Base-by-base conservation (phyloP, 495 filamentous ascomycete species). In the Aspergillus sclerotioniger region DNA sequence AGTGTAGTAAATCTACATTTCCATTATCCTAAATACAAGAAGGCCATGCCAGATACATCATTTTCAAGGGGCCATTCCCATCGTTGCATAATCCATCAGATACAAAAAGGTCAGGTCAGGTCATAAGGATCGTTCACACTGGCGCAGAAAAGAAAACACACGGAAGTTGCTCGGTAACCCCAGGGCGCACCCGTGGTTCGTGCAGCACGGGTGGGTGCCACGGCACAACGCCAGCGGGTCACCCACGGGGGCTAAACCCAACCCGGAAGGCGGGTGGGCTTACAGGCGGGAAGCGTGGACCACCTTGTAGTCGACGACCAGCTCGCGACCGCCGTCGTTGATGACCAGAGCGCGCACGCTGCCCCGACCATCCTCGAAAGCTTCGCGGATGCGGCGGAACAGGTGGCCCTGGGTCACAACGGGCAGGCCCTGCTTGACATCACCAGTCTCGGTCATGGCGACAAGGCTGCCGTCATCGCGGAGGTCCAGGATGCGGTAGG, bases 401-500 rank as follows among this genome's bases (percentile, higher is more conserved):
- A 98, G 86, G 69, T 82, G 80, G 68, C 90, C 92, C 84, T 98
- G 94, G 78, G 94, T 89, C 66, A 98, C 87, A 73, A 98, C 91
- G 51, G 89, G 84, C 44, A 98, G 82, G 64, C 86, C 87, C 80
- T 96, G 94, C 89, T 98, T 98, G 84, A 98, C 92, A 75, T 98
- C 94, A 66, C 94, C 94, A 58, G 80, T 84, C 81, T 91, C 88
- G 64, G 88, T 91, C 87, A 91, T 90, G 71, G 87, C 87, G 56
- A 89, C 87, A 50, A 91, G 82, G 73, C 78, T 77, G 67, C 89
- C 88, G 64, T 90, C 88, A 59, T 96, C 91, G 76, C 91, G 90
- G 79, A 98, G 87, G 80, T 98, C 94, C 39, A 98, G 89, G 71
- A 98, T 92, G 74, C 94, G 91, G 87, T 98, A 98, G 82, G 96